Evolutionary conservation across 2,329 filamentous ascomycete genomes (phyloP), one percentile per base, ranked within the genome.

Genomic region (Calonectria pseudoreteaudii): DNA sequence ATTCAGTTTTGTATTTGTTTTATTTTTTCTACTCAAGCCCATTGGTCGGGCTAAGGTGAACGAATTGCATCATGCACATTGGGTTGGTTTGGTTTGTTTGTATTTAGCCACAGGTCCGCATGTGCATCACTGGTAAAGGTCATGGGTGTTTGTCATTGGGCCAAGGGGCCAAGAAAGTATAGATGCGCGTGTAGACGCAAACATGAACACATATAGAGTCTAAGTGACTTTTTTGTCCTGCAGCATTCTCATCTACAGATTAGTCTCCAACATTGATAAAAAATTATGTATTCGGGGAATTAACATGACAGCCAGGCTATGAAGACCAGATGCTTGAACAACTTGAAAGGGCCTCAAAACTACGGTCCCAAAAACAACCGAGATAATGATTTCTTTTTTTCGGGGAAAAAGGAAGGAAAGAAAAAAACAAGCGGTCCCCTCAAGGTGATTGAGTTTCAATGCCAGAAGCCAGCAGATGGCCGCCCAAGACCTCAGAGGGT

Each of bases 91-190:
- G 52, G 36, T 76, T 72, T 70, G 72, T 66, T 62, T 69, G 26
- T 72, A 68, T 10, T 53, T 52, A 44, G 70, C 52, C 34, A 49
- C 52, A 58, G 74, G 65, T 64, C 72, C 28, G 66, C 66, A 56
- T 71, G 69, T 76, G 71, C 72, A 78, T 73, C 52, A 70, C 44
- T 50, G 68, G 76, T 72, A 49, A 70, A 67, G 38, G 65, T 73
- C 72, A 75, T 50, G 76, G 74, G 75, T 67, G 72, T 77, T 73
- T 28, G 18, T 34, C 62, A 47, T 30, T 69, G 60, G 77, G 36
- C 68, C 26, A 41, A 23, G 11, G 50, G 38, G 34, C 31, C 41
- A 23, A 13, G 23, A 31, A 31, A 36, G 49, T 34, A 72, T 73
- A 73, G 66, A 73, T 68, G 10, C 56, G 49, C 60, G 50, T 47